A percentile compares a stretch with the other conserved stretches of the same genome.
phyloP scores from a whole-genome alignment of 2,329 filamentous ascomycete genomes.

The Pestalotiopsis sp. region DNA sequence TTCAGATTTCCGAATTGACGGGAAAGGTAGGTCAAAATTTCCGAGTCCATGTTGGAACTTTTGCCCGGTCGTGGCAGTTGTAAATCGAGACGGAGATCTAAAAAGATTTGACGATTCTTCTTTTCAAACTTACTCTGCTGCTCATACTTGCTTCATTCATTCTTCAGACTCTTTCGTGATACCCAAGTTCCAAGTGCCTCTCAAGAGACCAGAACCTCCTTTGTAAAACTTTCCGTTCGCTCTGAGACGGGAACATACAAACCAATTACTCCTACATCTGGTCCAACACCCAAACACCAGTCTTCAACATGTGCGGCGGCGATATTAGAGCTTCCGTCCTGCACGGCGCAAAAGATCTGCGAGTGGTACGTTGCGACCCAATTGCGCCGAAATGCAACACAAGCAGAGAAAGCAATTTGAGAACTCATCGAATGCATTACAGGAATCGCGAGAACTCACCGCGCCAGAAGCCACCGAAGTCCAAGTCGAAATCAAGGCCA shows the following conservation, averaged over 20 bases:
- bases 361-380: constrained; percentile 38
- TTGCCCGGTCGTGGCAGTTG: background rate
- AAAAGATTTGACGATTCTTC: background rate
- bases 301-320: constrained; percentile 19
- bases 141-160: background rate
- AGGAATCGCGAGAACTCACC: constrained; percentile 57
- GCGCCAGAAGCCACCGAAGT: constrained; percentile 57
- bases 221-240: background rate
- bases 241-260: background rate
- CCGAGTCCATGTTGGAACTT: background rate
- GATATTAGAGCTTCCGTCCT: constrained; percentile 53
- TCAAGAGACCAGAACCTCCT: background rate
- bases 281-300: background rate
- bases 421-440: constrained; percentile 5
- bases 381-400: background rate
- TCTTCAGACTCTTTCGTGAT: background rate
- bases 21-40: constrained; percentile 6
- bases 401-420: background rate
- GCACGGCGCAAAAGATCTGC: constrained; percentile 51
- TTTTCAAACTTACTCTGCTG: background rate
- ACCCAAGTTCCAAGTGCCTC: background rate
- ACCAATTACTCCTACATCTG: background rate
- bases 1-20: background rate
- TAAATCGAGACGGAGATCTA: background rate
- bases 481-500: constrained; percentile 60